These are phyloP conservation scores for Claviceps maximensis DNA, from an alignment of 2,329 filamentous ascomycete species.

Conservation along the genomic window DNA sequence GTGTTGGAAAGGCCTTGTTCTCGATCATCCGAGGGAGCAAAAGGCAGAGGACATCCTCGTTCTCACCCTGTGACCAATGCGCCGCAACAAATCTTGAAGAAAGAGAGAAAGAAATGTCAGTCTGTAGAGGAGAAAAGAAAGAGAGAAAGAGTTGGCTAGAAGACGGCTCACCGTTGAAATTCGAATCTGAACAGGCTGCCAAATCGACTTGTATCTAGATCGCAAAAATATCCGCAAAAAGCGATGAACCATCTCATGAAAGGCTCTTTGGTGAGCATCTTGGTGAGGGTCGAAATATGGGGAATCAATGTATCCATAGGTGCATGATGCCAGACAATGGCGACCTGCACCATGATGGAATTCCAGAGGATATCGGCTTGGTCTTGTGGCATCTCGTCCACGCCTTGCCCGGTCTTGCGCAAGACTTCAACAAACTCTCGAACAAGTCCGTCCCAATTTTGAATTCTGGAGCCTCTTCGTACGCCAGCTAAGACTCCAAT, in stretches of 20 bases:
- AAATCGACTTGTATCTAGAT: conserved; percentile 62
- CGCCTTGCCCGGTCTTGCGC: conserved; percentile 28
- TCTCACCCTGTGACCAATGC: conserved; percentile 54
- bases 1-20: conserved; percentile 38
- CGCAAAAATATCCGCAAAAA: conserved; percentile 72
- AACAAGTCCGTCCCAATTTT: conserved; percentile 56
- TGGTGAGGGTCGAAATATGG: conserved; percentile 50
- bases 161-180: conserved; percentile 58
- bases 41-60: conserved; percentile 57
- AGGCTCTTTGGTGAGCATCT: conserved; percentile 48
- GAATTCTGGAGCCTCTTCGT: conserved; percentile 64
- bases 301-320: conserved; percentile 69
- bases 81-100: conserved; percentile 58
- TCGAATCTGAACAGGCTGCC: conserved; percentile 63
- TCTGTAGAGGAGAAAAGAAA: not conserved
- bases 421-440: conserved; percentile 41
- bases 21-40: conserved; percentile 53
- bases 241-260: conserved; percentile 64
- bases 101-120: conserved; percentile 9
- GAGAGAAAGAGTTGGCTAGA: not conserved
- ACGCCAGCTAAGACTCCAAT: conserved; percentile 63
- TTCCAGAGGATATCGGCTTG: conserved; percentile 39
- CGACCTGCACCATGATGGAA: conserved; percentile 40
- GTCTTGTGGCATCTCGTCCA: conserved; percentile 21
- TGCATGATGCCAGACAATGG: conserved; percentile 61